These are phyloP conservation scores for Santalum album DNA, from an alignment of 164 flowering plant genomes.

Conservation along the genomic window DNA sequence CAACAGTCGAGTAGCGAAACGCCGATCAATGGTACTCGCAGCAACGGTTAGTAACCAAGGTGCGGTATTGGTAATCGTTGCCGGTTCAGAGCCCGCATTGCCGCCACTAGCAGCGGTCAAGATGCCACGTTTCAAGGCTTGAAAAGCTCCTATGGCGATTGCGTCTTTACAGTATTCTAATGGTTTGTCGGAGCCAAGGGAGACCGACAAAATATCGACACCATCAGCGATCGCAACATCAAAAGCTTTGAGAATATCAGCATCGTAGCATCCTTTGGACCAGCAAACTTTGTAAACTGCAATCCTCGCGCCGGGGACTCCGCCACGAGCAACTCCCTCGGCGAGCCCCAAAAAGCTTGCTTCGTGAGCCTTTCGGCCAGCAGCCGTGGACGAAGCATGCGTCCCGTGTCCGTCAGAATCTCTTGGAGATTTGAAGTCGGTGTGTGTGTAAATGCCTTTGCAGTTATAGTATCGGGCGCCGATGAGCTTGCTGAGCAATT, in stretches of 20 bases:
- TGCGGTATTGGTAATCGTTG: constrained; percentile 10
- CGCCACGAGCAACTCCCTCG: not conserved
- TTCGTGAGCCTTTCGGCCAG: not conserved
- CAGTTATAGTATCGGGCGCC: constrained; percentile 28
- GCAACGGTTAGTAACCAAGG: constrained; percentile 34
- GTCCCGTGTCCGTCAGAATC: constrained; percentile 28
- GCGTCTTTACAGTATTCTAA: not conserved
- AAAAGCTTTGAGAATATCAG: not conserved
- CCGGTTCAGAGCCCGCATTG: constrained; percentile 18
- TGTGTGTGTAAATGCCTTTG: not conserved
- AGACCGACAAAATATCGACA: not conserved
- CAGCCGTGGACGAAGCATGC: constrained; percentile 8
- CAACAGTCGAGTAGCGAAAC: constrained; percentile 11
- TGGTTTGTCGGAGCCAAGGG: not conserved
- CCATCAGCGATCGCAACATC: not conserved
- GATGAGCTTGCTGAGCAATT: constrained; percentile 24
- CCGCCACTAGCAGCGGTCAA: constrained; percentile 17
- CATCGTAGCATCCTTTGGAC: not conserved
- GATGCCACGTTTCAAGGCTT: not conserved
- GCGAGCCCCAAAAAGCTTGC: not conserved
- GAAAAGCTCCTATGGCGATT: not conserved
- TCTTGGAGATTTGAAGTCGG: constrained; percentile 19
- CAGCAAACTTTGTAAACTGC: constrained; percentile 6
- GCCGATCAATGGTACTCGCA: constrained; percentile 28
- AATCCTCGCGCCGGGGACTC: not conserved